Conservation (phyloP, 768 basidiomycete genomes). For the Pluteus cervinus region DNA sequence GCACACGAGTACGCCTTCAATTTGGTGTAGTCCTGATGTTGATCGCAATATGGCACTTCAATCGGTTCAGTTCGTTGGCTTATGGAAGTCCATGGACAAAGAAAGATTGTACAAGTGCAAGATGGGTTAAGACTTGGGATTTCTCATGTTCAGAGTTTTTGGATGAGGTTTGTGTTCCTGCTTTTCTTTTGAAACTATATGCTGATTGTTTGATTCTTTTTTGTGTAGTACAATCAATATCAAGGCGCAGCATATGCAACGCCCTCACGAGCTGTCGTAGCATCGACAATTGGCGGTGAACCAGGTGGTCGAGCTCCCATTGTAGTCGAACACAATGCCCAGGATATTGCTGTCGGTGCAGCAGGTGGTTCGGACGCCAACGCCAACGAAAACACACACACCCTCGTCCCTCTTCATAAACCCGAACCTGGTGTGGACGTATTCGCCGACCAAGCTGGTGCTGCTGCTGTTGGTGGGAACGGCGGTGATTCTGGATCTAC, state of each 20-base stretch:
- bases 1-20: constrained; percentile 73
- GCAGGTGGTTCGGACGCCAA: constrained; percentile 5
- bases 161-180: constrained; percentile 35
- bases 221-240: constrained; percentile 54
- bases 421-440: constrained; percentile 73
- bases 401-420: constrained; percentile 39
- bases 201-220: constrained; percentile 4
- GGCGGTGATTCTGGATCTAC: too few relatives aligned
- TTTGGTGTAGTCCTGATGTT: constrained; percentile 71
- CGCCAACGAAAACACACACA: constrained; percentile 14
- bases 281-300: constrained; percentile 47
- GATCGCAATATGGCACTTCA: constrained; percentile 73
- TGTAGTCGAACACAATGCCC: constrained; percentile 41
- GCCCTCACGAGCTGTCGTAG: constrained; percentile 26
- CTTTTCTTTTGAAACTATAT: neutral
- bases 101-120: constrained; percentile 63
- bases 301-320: constrained; percentile 47
- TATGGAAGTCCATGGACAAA: constrained; percentile 91
- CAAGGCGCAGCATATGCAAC: constrained; percentile 28
- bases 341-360: constrained; percentile 8
- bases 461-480: constrained; percentile 13
- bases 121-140: constrained; percentile 95
- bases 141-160: constrained; percentile 84
- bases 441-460: constrained; percentile 55
- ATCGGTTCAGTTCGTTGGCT: constrained; percentile 70